Evolutionary conservation across 352 stramenopile species (phyloP).

Genomic region (Pythium rhizo-oryzae): DNA sequence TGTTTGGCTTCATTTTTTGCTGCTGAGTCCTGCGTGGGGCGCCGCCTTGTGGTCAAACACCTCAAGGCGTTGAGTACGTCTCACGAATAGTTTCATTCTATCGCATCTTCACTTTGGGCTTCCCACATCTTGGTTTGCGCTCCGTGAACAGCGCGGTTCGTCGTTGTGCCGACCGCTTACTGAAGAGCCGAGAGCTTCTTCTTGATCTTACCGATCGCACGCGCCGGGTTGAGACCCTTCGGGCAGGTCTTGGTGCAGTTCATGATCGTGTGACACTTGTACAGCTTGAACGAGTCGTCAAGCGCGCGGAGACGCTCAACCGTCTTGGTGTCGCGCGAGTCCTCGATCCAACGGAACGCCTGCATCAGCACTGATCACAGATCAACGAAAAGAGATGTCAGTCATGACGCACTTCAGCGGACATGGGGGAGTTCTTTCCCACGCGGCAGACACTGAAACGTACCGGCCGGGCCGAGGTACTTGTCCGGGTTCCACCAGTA

Average conservation of each 20-base stretch:
- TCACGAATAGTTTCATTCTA: conserved; percentile 2
- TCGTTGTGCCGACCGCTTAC: conserved; percentile 30
- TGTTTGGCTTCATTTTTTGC: conserved; percentile 20
- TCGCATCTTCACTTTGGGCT: neutral
- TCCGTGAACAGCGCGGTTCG: neutral
- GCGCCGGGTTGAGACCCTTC: conserved; percentile 99
- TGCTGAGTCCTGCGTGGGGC: conserved; percentile 1
- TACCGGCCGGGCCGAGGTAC: conserved; percentile 92
- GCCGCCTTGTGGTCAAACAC: neutral
- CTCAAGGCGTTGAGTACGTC: neutral
- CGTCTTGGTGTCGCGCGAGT: conserved; percentile 97
- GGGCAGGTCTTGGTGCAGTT: conserved; percentile 99
- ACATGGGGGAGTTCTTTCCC: neutral
- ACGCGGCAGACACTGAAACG: neutral
- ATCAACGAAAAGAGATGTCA: neutral
- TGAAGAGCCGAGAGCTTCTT: conserved; percentile 89
- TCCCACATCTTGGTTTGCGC: neutral
- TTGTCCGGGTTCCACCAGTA: conserved; percentile 99
- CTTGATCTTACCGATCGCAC: conserved; percentile 99
- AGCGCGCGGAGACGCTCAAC: conserved; percentile 95
- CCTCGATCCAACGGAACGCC: conserved; percentile 98
- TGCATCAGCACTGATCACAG: conserved; percentile 86
- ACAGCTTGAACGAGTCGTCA: conserved; percentile 99
- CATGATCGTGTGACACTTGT: conserved; percentile 99
- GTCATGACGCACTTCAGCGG: neutral